Evolutionary conservation across 257 asterid genomes (phyloP), one percentile per base, ranked within the genome.

Genomic region (Thymus mandschuricus): DNA sequence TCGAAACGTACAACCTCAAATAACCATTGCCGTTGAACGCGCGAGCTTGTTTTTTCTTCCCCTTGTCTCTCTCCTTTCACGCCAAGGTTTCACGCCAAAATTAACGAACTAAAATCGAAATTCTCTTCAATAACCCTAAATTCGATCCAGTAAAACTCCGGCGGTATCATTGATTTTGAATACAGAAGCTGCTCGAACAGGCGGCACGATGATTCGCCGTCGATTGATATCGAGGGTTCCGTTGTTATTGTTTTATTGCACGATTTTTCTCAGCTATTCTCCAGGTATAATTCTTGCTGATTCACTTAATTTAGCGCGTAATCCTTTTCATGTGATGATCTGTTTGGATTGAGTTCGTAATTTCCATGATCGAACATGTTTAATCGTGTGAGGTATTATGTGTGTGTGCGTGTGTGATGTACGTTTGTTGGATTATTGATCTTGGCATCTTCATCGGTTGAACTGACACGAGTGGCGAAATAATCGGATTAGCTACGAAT

Each of bases 211-310:
- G 82, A 76, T 74, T 50, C 78, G 81, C 33, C 79, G 74, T 62
- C 73, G 81, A 66, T 71, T 66, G 21, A 46, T 58, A 3, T 51
- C 77, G 29, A 77, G 64, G 80, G 73, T 79, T 69, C 78, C 78
- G 8, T 55, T 49, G 28, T 31, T 72, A 8, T 56, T 70, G 34
- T 54, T 78, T 68, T 66, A 71, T 30, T 75, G 71, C 82, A 30
- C 81, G 62, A 64, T 83, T 76, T 66, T 81, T 68, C 77, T 86
- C 79, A 63, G 69, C 79, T 86, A 69, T 70, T 68, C 80, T 80
- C 71, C 87, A 75, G 93, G 97, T 90, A 74, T 21, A 60, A 76
- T 38, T 28, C 45, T 59, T 34, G 9, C 49, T 63, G 52, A 67
- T 70, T 77, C 52, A 52, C 43, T 46, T 50, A 5, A 31, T 30